Conservation (phyloP, 1,139 yeast genomes). For the Protomyces gravidus region DNA sequence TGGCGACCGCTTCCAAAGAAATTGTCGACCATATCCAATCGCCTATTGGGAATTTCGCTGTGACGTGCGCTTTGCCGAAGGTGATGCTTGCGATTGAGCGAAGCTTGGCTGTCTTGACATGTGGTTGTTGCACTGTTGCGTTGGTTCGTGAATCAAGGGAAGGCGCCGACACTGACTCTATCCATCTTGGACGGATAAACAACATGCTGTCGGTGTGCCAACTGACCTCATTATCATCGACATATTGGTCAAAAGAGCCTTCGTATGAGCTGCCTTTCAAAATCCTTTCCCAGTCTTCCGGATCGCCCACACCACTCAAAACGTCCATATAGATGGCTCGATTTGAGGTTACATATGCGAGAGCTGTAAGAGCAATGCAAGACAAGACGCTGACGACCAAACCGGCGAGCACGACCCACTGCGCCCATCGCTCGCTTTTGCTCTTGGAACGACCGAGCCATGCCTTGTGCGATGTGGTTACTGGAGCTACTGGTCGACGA, state of each 20-base stretch:
- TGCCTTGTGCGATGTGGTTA: background rate
- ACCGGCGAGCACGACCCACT: constrained; percentile 9
- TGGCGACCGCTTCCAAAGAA: constrained; percentile 32
- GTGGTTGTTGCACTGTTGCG: constrained; percentile 29
- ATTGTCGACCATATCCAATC: constrained; percentile 35
- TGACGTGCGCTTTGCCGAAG: constrained; percentile 33
- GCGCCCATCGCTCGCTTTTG: constrained; percentile 13
- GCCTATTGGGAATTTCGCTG: constrained; percentile 32
- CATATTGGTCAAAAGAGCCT: constrained; percentile 32
- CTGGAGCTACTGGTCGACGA: constrained; percentile 3
- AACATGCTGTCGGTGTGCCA: constrained; percentile 31
- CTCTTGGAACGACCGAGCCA: background rate
- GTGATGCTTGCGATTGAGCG: constrained; percentile 27
- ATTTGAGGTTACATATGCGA: constrained; percentile 28
- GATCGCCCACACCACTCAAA: constrained; percentile 4
- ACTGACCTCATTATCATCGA: constrained; percentile 24
- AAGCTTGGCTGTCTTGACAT: constrained; percentile 32
- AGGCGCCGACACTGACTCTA: constrained; percentile 21
- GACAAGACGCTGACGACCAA: background rate
- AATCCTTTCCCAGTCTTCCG: constrained; percentile 30
- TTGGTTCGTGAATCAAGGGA: constrained; percentile 29
- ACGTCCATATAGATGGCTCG: constrained; percentile 14
- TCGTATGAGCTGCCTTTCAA: constrained; percentile 33
- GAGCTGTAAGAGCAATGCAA: constrained; percentile 17
- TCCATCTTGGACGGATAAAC: constrained; percentile 32